Base-by-base conservation (phyloP, 2,329 filamentous ascomycete species). In the Alternaria sp. region DNA sequence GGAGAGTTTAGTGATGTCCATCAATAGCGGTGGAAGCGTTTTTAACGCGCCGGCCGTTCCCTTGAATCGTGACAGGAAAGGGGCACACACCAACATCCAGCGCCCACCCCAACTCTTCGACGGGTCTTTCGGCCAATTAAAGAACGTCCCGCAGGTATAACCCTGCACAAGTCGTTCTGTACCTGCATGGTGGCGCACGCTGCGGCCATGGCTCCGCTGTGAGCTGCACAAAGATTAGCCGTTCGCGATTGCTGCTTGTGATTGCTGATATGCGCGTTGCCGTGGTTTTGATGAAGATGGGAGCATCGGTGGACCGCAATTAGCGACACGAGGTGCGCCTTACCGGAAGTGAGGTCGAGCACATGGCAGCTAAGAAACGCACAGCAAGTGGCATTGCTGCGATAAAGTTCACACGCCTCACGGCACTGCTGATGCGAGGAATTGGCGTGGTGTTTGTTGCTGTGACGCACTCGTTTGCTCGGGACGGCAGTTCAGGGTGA, bases 111-210 rank as follows among this genome's bases (percentile, higher is more conserved):
- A 59, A 57, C 60, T 54, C 63, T 52, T 56, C 49, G 59, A 66
- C 66, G 68, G 48, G 59, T 44, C 32, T 34, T 49, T 58, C 51
- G 58, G 55, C 67, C 68, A 72, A 68, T 68, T 52, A 61, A 60
- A 44, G 41, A 57, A 48, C 41, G 63, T 51, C 48, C 52, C 18
- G 48, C 59, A 63, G 57, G 48, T 32, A 49, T 32, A 22, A 34
- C 57, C 57, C 36, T 45, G 62, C 59, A 57, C 55, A 53, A 55
- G 56, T 64, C 65, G 46, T 60, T 60, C 49, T 62, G 69, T 72
- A 69, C 69, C 69, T 72, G 68, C 69, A 67, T 72, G 41, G 49
- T 55, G 54, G 52, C 57, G 36, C 28, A 52, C 54, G 60, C 63
- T 58, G 60, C 44, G 64, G 44, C 59, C 60, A 64, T 66, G 60